Evolutionary conservation across 495 filamentous ascomycete genomes (phyloP).

Genomic region (Podospora fimiseda): DNA sequence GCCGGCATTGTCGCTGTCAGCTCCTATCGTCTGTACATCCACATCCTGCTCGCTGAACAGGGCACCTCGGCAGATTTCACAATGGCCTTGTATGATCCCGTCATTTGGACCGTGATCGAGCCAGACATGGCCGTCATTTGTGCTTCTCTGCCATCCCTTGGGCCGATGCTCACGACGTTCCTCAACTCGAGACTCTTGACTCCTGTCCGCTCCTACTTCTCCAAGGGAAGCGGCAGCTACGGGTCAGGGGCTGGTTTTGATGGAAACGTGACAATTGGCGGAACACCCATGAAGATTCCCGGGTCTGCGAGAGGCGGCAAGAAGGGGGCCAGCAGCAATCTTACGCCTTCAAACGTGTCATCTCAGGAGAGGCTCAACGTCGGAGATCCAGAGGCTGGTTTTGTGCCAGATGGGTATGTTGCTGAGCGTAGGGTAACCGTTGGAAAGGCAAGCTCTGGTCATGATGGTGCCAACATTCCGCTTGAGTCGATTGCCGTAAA

Average conservation of each 20-base stretch:
- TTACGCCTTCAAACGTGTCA: too few relatives aligned
- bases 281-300: too few relatives aligned
- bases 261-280: too few relatives aligned
- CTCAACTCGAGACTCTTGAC: neutral
- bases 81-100: neutral
- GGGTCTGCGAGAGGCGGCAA: too few relatives aligned
- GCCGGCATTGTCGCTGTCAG: slow-evolving; percentile 1
- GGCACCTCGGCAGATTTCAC: slow-evolving; percentile 1
- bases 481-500: neutral
- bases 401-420: too few relatives aligned
- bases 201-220: too few relatives aligned
- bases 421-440: neutral
- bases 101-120: slow-evolving; percentile 5
- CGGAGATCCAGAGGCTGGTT: too few relatives aligned
- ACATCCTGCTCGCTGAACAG: neutral
- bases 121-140: neutral
- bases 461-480: neutral
- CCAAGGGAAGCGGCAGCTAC: neutral
- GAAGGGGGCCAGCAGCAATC: too few relatives aligned
- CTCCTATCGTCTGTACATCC: neutral
- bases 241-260: neutral
- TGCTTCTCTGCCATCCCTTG: slow-evolving; percentile 4
- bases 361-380: too few relatives aligned
- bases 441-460: neutral
- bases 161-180: slow-evolving; percentile 3